Evolutionary conservation across 805 yeast species (phyloP).

Genomic region (Yarrowia bubula): DNA sequence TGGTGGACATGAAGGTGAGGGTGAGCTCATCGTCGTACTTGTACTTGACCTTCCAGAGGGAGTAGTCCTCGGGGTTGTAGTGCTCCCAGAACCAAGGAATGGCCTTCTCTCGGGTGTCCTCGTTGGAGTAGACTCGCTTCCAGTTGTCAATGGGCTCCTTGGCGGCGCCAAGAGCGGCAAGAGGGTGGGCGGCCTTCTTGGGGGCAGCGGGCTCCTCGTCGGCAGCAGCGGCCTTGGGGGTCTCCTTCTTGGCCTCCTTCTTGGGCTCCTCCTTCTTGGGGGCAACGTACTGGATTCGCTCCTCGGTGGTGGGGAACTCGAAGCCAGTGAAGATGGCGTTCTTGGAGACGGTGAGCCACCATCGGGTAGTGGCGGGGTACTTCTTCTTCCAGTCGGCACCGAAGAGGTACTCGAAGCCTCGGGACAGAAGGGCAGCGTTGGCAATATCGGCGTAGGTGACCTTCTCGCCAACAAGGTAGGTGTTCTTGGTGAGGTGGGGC

Average conservation of each 20-base stretch:
- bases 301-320: slow-evolving; percentile 58
- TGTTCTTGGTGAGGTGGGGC: slow-evolving; percentile 47
- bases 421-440: slow-evolving; percentile 47
- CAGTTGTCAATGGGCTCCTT: slow-evolving; percentile 78
- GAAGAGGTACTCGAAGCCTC: slow-evolving; percentile 55
- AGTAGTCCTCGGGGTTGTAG: slow-evolving; percentile 90
- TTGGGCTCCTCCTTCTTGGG: slow-evolving; percentile 73
- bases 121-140: slow-evolving; percentile 96
- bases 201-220: slow-evolving; percentile 49
- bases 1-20: slow-evolving; percentile 96
- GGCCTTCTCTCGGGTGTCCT: slow-evolving; percentile 91
- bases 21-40: slow-evolving; percentile 98
- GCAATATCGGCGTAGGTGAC: slow-evolving; percentile 65
- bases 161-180: slow-evolving; percentile 75
- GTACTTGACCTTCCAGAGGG: slow-evolving; percentile 92
- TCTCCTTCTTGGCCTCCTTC: slow-evolving; percentile 40
- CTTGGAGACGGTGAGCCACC: slow-evolving; percentile 58
- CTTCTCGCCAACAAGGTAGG: slow-evolving; percentile 70
- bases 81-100: slow-evolving; percentile 98
- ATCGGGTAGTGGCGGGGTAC: slow-evolving; percentile 64
- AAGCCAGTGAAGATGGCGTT: slow-evolving; percentile 50
- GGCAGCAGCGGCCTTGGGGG: slow-evolving; percentile 41
- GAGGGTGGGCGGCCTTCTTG: slow-evolving; percentile 88
- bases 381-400: slow-evolving; percentile 63
- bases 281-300: slow-evolving; percentile 64